phyloP scores from a whole-genome alignment of 345 rosid genomes.

The Raphanus raphanistrum region DNA sequence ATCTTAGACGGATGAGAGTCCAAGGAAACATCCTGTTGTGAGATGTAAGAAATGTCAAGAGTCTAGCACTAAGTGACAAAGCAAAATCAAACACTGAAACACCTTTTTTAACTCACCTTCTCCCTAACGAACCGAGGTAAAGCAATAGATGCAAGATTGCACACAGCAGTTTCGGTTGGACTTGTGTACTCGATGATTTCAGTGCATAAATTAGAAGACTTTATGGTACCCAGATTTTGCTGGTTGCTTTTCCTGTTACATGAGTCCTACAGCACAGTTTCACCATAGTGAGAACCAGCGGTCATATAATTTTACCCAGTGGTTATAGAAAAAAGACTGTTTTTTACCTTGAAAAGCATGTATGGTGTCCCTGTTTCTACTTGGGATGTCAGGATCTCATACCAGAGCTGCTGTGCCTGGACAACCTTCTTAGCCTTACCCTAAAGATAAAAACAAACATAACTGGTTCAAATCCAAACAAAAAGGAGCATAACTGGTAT shows the following conservation, averaged over 20 bases:
- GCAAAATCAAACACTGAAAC: background rate
- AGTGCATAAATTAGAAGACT: constrained; percentile 90
- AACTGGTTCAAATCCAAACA: background rate
- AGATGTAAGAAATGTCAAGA: constrained; percentile 1
- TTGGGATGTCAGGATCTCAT: constrained; percentile 80
- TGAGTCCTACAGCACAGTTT: constrained; percentile 56
- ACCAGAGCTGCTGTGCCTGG: constrained; percentile 84
- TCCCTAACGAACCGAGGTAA: constrained; percentile 81
- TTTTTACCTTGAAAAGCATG: constrained; percentile 85
- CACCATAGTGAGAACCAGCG: background rate
- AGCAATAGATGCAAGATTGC: constrained; percentile 96
- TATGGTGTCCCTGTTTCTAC: constrained; percentile 99
- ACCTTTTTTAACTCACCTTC: constrained; percentile 47
- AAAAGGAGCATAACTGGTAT: background rate
- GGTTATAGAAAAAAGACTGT: background rate
- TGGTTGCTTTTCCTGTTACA: constrained; percentile 93
- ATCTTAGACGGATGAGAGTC: constrained; percentile 81
- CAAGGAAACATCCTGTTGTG: constrained; percentile 57
- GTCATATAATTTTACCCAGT: background rate
- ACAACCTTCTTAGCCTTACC: constrained; percentile 93
- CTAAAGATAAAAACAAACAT: constrained; percentile 34
- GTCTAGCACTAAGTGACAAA: background rate
- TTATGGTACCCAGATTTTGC: constrained; percentile 92
- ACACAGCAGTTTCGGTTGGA: constrained; percentile 92
- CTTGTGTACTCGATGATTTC: constrained; percentile 89